phyloP scores from a whole-genome alignment of 306 rosid species.

The Inga laurina region DNA sequence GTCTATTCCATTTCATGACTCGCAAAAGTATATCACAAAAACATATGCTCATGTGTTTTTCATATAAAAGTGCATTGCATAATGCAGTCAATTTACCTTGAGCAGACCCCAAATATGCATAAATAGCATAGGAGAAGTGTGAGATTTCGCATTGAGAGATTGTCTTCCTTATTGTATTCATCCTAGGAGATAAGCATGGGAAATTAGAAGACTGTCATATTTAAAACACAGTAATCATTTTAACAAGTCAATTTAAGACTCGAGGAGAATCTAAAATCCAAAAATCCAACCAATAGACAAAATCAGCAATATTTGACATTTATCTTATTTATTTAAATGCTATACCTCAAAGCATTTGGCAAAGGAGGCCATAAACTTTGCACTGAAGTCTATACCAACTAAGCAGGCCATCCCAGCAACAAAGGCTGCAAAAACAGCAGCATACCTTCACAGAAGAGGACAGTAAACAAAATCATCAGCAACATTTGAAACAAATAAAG shows the following conservation, averaged over 20 bases:
- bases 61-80: neutral
- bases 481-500: constrained; percentile 23
- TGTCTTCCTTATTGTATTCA: constrained; percentile 74
- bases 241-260: neutral
- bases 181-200: constrained; percentile 50
- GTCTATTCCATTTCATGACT: neutral
- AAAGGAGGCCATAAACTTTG: constrained; percentile 79
- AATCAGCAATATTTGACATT: constrained; percentile 11
- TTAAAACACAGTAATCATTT: constrained; percentile 10
- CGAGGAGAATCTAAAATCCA: constrained; percentile 30
- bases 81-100: constrained; percentile 54
- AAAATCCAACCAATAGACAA: constrained; percentile 7
- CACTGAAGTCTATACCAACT: constrained; percentile 79
- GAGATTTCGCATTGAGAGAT: constrained; percentile 81
- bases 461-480: constrained; percentile 28
- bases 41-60: neutral
- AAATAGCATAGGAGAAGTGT: constrained; percentile 80
- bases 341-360: constrained; percentile 85
- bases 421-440: constrained; percentile 87
- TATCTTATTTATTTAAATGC: constrained; percentile 3
- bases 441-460: constrained; percentile 60
- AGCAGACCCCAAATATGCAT: constrained; percentile 82
- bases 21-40: neutral
- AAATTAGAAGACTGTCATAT: constrained; percentile 20
- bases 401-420: constrained; percentile 88